Evolutionary conservation across 306 rosid species (phyloP).

Genomic region (Sicyos edulis): DNA sequence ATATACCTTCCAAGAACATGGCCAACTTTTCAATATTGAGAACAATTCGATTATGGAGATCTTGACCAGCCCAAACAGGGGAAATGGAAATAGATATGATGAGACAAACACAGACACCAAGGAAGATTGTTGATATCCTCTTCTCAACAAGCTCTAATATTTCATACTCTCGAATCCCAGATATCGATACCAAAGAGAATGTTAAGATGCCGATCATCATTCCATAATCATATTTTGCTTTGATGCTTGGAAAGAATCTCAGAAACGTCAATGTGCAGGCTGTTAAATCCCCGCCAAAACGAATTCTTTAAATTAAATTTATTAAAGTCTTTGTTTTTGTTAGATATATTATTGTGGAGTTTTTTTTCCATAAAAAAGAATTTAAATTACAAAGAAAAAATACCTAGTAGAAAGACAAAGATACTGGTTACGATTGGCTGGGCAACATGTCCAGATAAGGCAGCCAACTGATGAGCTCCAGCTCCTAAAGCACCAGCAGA

Average conservation of each 20-base stretch:
- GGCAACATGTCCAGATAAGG: conserved; percentile 55
- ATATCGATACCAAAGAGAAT: conserved; percentile 57
- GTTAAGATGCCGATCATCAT: conserved; percentile 64
- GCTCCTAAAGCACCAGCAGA: conserved; percentile 72
- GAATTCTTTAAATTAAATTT: too few species aligned
- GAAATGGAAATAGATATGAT: conserved; percentile 53
- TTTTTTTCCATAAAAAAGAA: too few species aligned
- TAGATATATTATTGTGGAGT: too few species aligned
- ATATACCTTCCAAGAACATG: conserved; percentile 53
- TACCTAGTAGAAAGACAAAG: conserved; percentile 70
- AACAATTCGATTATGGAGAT: conserved; percentile 58
- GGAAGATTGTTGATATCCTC: conserved; percentile 53
- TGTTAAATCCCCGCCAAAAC: conserved; percentile 29
- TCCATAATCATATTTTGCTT: conserved; percentile 78
- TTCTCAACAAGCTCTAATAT: conserved; percentile 52
- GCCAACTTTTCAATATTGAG: conserved; percentile 50
- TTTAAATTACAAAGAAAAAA: too few species aligned
- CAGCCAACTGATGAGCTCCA: conserved; percentile 77
- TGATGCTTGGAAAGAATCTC: conserved; percentile 66
- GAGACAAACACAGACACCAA: conserved; percentile 60
- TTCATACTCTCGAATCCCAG: conserved; percentile 69
- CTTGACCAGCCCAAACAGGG: conserved; percentile 96
- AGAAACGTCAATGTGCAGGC: conserved; percentile 59
- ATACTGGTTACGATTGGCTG: conserved; percentile 70
- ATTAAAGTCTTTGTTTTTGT: too few species aligned